Evolutionary conservation across 495 filamentous ascomycete genomes (phyloP).

Genomic region (Penicillium bovifimosum): DNA sequence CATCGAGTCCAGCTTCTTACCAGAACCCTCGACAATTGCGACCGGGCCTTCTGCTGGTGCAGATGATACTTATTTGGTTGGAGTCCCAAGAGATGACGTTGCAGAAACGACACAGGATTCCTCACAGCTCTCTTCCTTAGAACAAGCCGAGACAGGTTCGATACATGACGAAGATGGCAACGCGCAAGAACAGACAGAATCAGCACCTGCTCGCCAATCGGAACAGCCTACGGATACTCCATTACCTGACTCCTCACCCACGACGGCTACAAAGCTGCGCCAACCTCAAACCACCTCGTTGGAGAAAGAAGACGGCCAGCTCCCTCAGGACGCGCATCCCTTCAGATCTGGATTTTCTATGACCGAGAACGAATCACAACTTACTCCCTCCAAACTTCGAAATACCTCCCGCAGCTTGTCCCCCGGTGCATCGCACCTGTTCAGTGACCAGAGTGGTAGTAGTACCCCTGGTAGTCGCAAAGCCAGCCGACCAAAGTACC

Average conservation of each 20-base stretch:
- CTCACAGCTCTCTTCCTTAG: constrained; percentile 26
- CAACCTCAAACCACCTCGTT: constrained; percentile 22
- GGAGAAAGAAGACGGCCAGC: constrained; percentile 19
- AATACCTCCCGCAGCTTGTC: constrained; percentile 28
- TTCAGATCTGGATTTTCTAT: constrained; percentile 19
- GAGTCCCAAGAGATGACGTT: constrained; percentile 24
- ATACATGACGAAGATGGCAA: not conserved
- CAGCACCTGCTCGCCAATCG: not conserved
- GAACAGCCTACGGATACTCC: constrained; percentile 37
- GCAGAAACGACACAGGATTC: constrained; percentile 13
- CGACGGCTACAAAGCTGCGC: constrained; percentile 56
- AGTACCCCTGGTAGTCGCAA: constrained; percentile 31
- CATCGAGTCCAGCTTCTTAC: constrained; percentile 80
- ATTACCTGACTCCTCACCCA: constrained; percentile 60
- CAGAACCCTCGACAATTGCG: constrained; percentile 43
- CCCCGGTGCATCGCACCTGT: constrained; percentile 32
- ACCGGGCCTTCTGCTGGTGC: constrained; percentile 23
- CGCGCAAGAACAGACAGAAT: not conserved
- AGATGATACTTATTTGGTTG: constrained; percentile 43
- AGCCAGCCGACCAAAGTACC: constrained; percentile 60
- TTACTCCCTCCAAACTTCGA: constrained; percentile 28
- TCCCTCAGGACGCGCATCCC: constrained; percentile 25
- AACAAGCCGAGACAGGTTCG: constrained; percentile 22
- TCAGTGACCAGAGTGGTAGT: constrained; percentile 27
- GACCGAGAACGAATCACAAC: constrained; percentile 27